Percentiles rank a stretch among this genome's conserved stretches.
Evolutionary conservation across 1,284 basidiomycete species (phyloP).

Genomic region (Exsudoporus floridanus): DNA sequence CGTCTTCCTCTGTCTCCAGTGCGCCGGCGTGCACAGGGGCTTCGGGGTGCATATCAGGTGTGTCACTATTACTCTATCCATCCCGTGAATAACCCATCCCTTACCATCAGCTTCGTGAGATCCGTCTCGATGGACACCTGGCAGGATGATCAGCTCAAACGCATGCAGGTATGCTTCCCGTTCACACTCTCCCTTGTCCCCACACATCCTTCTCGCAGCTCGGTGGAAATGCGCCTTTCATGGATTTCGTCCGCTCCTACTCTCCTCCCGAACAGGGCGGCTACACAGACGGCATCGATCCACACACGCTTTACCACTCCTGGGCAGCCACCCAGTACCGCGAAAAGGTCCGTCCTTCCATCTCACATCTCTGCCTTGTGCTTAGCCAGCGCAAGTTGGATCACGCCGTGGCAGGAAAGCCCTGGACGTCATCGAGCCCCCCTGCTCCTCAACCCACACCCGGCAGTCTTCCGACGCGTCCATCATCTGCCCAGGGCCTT

Average conservation of each 20-base stretch:
- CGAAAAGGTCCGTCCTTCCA: constrained; percentile 64
- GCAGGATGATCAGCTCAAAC: constrained; percentile 85
- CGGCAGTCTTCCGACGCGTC: constrained; percentile 45
- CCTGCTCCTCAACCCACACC: constrained; percentile 43
- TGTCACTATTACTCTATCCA: constrained; percentile 13
- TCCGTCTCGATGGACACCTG: constrained; percentile 96
- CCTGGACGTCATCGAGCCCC: constrained; percentile 70
- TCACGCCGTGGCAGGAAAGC: constrained; percentile 62
- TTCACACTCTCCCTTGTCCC: constrained; percentile 9
- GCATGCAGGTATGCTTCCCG: constrained; percentile 73
- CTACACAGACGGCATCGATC: constrained; percentile 65
- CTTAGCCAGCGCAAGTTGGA: constrained; percentile 54
- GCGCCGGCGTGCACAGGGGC: constrained; percentile 86
- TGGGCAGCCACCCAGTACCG: constrained; percentile 93
- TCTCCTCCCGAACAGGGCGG: constrained; percentile 69
- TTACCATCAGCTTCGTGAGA: constrained; percentile 72
- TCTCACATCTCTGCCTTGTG: not conserved
- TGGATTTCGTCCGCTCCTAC: constrained; percentile 76
- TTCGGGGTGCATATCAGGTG: constrained; percentile 86
- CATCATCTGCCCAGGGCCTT: constrained; percentile 69
- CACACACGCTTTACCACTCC: constrained; percentile 84
- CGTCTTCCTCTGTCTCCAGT: constrained; percentile 88
- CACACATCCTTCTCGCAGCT: constrained; percentile 46
- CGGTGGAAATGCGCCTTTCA: constrained; percentile 84
- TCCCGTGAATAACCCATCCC: constrained; percentile 9